A percentile compares a stretch with the other conserved stretches of the same genome.
Evolutionary conservation across 2,329 filamentous ascomycete species (phyloP).

Genomic region (Apiospora koreana): DNA sequence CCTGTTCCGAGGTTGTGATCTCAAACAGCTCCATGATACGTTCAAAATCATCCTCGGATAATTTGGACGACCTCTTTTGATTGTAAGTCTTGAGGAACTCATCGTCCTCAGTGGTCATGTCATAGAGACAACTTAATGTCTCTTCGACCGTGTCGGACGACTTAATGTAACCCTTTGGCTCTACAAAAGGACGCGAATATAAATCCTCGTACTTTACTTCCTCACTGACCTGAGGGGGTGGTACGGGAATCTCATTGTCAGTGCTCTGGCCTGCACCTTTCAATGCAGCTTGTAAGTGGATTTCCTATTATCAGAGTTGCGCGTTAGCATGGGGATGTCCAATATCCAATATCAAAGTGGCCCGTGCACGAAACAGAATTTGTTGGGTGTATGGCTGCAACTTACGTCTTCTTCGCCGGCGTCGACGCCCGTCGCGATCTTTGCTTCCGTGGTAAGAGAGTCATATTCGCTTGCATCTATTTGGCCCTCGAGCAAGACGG

Average conservation of each 20-base stretch:
- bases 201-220: conserved; percentile 84
- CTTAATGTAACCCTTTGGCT: conserved; percentile 91
- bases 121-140: conserved; percentile 86
- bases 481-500: conserved; percentile 85
- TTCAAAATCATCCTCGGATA: conserved; percentile 91
- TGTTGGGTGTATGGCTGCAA: conserved; percentile 1
- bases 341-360: conserved; percentile 14
- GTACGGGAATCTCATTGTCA: conserved; percentile 65
- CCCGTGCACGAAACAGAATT: conserved; percentile 7
- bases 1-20: conserved; percentile 77
- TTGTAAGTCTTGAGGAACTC: conserved; percentile 84
- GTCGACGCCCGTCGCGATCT: conserved; percentile 96
- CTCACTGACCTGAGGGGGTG: conserved; percentile 62
- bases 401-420: conserved; percentile 92
- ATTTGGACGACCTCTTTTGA: conserved; percentile 66
- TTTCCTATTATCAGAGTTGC: conserved; percentile 67
- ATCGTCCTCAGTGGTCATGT: conserved; percentile 91
- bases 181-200: conserved; percentile 76
- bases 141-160: conserved; percentile 99
- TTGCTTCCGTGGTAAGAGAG: conserved; percentile 75
- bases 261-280: conserved; percentile 53
- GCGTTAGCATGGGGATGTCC: conserved; percentile 11
- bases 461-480: conserved; percentile 87
- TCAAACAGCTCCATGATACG: conserved; percentile 94
- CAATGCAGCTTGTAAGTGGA: conserved; percentile 85